phyloP scores from a whole-genome alignment of 1,284 basidiomycete genomes.

The Amylostereum areolatum region DNA sequence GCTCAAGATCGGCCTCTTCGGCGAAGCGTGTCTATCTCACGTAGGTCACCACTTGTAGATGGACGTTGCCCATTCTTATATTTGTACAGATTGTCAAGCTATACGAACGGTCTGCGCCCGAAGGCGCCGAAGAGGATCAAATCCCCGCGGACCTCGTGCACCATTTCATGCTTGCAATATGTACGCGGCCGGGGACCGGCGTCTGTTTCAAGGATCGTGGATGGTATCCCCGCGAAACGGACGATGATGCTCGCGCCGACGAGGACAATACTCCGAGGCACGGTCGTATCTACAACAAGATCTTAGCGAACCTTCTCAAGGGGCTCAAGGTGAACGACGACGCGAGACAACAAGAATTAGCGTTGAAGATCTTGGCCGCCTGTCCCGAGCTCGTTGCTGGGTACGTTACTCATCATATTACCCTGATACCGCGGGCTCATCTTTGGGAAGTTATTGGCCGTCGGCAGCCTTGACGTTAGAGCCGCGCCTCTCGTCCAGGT shows the following conservation, averaged over 20 bases:
- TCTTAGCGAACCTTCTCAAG: conserved; percentile 72
- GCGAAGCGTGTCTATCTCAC: conserved; percentile 54
- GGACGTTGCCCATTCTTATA: background rate
- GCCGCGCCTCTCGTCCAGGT: conserved; percentile 81
- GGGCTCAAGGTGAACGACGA: conserved; percentile 80
- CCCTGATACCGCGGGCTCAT: conserved; percentile 8
- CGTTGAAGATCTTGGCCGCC: conserved; percentile 68
- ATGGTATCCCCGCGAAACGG: conserved; percentile 78
- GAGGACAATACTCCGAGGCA: conserved; percentile 22
- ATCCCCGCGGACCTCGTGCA: conserved; percentile 78
- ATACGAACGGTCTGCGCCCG: conserved; percentile 53
- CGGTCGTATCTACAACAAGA: conserved; percentile 76
- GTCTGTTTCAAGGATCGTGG: conserved; percentile 87
- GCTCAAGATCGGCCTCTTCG: conserved; percentile 62
- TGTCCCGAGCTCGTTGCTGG: conserved; percentile 85
- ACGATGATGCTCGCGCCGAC: conserved; percentile 23
- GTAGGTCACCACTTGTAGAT: conserved; percentile 31
- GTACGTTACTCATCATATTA: conserved; percentile 31
- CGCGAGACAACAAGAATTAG: conserved; percentile 79
- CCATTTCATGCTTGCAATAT: conserved; percentile 86
- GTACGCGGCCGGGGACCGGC: conserved; percentile 76
- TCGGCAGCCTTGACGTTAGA: conserved; percentile 74
- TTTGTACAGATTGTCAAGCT: conserved; percentile 56
- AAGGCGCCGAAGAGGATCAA: conserved; percentile 45
- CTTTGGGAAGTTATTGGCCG: conserved; percentile 63